Base-by-base conservation (phyloP, 345 rosid species). In the Linum usitatissimum region DNA sequence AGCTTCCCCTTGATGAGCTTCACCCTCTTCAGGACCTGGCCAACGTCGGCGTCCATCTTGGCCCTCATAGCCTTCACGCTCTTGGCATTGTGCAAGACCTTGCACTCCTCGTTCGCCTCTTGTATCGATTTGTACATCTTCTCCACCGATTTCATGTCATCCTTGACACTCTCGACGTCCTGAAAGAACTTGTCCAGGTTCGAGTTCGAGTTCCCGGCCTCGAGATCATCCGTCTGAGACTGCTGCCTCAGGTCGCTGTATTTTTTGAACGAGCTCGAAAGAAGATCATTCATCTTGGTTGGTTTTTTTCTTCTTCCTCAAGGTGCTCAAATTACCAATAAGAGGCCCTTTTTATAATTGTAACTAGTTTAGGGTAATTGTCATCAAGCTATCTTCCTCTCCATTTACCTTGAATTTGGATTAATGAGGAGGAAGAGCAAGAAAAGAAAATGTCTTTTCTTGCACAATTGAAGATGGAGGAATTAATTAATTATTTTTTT, bases 81-180 rank as follows among this genome's bases (percentile, higher is more conserved):
- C 49, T 81, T 86, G 17, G 90, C 90, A 30, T 79, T 75, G 56
- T 86, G 90, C 3, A 74, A 80, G 40, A 59, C 75, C 57, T 85
- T 85, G 81, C 86, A 71, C 59, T 91, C 95, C 65, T 85, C 90
- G 55, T 86, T 86, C 2, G 92, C 84, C 20, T 86, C 93, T n/a
- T 82, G 91, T 19, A 86, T 76, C 28, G 60, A 80, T 76, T 73
- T 85, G 80, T 78, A 76, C 62, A 88, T 72, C 59, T 61, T 73
- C 71, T 91, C 90, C 6, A 85, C 69, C 3, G 54, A 62, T 69
- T 68, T 70, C 83, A 86, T 86, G 64, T 88, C 95, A 9, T 81
- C 85, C 61, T 86, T 88, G 0, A 85, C 92, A 63, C 73, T 77
- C 68, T 86, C 96, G 0, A 86, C 83, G 21, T 85, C 98, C 64